Conservation (phyloP, 1,284 basidiomycete genomes). For the Boletus subluridellus region DNA sequence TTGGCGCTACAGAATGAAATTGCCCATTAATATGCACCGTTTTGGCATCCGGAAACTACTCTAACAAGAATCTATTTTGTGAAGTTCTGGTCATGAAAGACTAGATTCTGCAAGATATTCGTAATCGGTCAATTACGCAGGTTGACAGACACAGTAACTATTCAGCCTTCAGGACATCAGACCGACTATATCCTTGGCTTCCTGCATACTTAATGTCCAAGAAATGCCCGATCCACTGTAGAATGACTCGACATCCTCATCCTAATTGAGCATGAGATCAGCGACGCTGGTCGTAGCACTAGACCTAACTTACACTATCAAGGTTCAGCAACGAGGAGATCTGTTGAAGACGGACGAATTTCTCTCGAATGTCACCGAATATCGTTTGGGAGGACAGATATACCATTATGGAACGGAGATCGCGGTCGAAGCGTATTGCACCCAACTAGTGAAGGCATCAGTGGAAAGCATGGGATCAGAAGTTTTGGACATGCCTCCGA, state of each 20-base stretch:
- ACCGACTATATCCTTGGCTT: slow-evolving; percentile 69
- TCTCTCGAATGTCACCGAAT: slow-evolving; percentile 86
- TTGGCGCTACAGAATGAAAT: neutral
- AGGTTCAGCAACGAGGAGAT: slow-evolving; percentile 90
- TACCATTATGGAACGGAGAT: slow-evolving; percentile 79
- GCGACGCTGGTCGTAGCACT: neutral
- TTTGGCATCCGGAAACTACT: neutral
- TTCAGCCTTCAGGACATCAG: slow-evolving; percentile 50
- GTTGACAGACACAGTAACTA: neutral
- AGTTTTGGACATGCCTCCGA: slow-evolving; percentile 63
- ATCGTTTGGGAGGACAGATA: slow-evolving; percentile 84
- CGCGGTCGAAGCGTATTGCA: slow-evolving; percentile 94
- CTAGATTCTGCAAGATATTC: neutral
- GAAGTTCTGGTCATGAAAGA: neutral
- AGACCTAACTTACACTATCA: slow-evolving; percentile 61
- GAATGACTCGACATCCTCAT: slow-evolving; percentile 89
- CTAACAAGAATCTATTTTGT: neutral
- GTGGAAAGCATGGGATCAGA: neutral
- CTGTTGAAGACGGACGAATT: slow-evolving; percentile 89
- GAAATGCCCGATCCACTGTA: slow-evolving; percentile 89
- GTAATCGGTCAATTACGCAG: neutral
- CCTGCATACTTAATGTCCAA: slow-evolving; percentile 78
- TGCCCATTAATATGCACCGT: neutral
- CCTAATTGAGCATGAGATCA: slow-evolving; percentile 44
- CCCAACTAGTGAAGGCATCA: slow-evolving; percentile 64